Base-by-base conservation (phyloP, 2,329 filamentous ascomycete species). In the Diaporthe longicolla region DNA sequence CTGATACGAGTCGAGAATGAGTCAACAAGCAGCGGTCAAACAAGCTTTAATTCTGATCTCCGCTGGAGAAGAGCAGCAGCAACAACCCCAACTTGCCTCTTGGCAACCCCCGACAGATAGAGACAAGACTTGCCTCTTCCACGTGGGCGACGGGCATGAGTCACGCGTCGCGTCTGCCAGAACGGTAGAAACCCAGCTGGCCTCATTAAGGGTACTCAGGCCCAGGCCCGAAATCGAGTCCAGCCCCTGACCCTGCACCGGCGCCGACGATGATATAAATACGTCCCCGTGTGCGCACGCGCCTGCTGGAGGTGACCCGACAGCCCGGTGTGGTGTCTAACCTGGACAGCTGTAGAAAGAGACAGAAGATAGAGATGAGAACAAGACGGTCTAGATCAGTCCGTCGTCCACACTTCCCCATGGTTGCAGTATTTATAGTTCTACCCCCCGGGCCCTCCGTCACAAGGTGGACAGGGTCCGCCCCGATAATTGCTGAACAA, bases 31-130 rank as follows among this genome's bases (percentile, higher is more conserved):
- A 17, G 29, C n/a, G 13, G 13, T 52, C 45, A 52, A 52, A 54
- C 45, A 52, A 66, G 63, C 63, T 66, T 66, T 52, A 35, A 52
- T 66, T 66, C 45, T 52, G 63, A 66, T 66, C 29, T 66, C 43
- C 32, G 63, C 45, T 37, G 29, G 3, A 37, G 63, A 52, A 24
- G 63, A 50, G 35, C 19, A 65, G 61, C 43, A 65, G 43, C 61
- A 52, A 32, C 63, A 9, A 37, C 45, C 45, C n/a, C 61, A 37
- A 52, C 45, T 26, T 66, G 10, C 4, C 45, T 48, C 61, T 66
- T 66, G 61, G 61, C 61, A 24, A 17, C 43, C 45, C 45, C 11
- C 19, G 63, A 52, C 63, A 66, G 24, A 37, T 21, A 66, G 48
- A 66, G 32, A 52, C 45, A 52, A 37, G 45, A 52, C 29, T 52